Percentiles rank a stretch among this genome's conserved stretches.
phyloP scores from a whole-genome alignment of 768 basidiomycete genomes.

The Naganishia randhawae region DNA sequence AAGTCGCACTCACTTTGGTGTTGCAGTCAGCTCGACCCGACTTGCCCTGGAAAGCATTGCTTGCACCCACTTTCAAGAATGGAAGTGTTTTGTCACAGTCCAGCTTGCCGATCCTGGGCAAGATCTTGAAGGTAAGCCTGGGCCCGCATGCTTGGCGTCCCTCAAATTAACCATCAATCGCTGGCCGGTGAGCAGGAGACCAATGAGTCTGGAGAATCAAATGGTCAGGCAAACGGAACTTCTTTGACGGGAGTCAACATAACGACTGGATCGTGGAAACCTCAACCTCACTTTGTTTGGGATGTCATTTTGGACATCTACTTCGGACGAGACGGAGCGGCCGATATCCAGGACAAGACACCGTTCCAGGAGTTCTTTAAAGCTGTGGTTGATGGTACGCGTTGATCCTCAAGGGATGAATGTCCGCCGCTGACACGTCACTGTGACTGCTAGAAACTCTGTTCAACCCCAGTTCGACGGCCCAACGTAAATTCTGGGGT shows the following conservation, averaged over 20 bases:
- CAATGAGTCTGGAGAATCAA: slow-evolving; percentile 59
- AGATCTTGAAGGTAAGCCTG: slow-evolving; percentile 69
- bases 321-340: slow-evolving; percentile 55
- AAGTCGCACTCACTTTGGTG: slow-evolving; percentile 71
- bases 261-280: slow-evolving; percentile 64
- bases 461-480: slow-evolving; percentile 75
- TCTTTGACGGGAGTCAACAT: slow-evolving; percentile 47
- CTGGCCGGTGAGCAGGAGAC: slow-evolving; percentile 41
- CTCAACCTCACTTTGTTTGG: slow-evolving; percentile 91
- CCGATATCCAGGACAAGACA: slow-evolving; percentile 52
- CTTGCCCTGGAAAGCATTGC: slow-evolving; percentile 63
- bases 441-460: slow-evolving; percentile 63
- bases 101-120: slow-evolving; percentile 72
- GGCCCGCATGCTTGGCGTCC: slow-evolving; percentile 10
- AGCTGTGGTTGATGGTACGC: slow-evolving; percentile 81
- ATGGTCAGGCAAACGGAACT: slow-evolving; percentile 14
- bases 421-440: not conserved
- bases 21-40: slow-evolving; percentile 62
- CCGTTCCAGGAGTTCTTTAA: slow-evolving; percentile 88
- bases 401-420: not conserved
- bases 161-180: slow-evolving; percentile 28
- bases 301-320: slow-evolving; percentile 72
- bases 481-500: slow-evolving; percentile 92
- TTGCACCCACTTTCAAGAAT: slow-evolving; percentile 73
- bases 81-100: slow-evolving; percentile 63